Base-by-base conservation (phyloP, 2,329 filamentous ascomycete species). In the Cladosporium sp. region DNA sequence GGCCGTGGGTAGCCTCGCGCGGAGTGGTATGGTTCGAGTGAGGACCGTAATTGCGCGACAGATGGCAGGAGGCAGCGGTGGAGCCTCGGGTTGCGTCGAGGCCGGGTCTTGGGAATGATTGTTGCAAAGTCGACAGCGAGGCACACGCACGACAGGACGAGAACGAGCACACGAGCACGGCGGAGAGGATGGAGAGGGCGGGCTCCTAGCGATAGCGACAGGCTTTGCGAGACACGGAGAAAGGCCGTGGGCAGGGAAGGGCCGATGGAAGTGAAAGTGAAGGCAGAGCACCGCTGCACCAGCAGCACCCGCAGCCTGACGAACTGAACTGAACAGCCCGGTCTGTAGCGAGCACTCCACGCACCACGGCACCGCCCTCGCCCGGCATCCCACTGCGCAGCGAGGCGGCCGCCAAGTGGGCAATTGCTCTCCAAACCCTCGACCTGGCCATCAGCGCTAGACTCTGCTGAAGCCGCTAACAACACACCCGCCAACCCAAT, bases 201-300 rank as follows among this genome's bases (percentile, higher is more conserved):
- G 20, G 3, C 10, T 2, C 8, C 22, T 32, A 32, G 51, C n/a
- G 39, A 28, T 45, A 47, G 52, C 52, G 52, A 55, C 40, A 36
- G 52, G 34, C 42, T 37, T 55, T 36, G 40, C 34, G 8, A 2
- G 15, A 45, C 13, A 8, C 45, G 45, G 45, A 20, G 45, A 42
- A 22, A 7, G 20, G 20, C 20, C 42, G 42, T 28, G 42, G 17
- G 22, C 35, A 52, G 36, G 36, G 49, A 55, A 55, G 51, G 51
- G 40, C 51, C 51, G 51, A 55, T 52, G 51, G 51, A 47, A 47
- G 40, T 55, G 52, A 37, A 55, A 50, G 47, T 50, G 47, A 50
- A 50, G 39, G 7, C 34, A 22, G 34, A 37, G 28, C 28, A 32
- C 28, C 28, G 28, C 28, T n/a, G n/a, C n/a, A n/a, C n/a, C n/a